A percentile compares a stretch with the other conserved stretches of the same genome.
phyloP scores from a whole-genome alignment of 495 filamentous ascomycete species.

The Bacidia rubella region DNA sequence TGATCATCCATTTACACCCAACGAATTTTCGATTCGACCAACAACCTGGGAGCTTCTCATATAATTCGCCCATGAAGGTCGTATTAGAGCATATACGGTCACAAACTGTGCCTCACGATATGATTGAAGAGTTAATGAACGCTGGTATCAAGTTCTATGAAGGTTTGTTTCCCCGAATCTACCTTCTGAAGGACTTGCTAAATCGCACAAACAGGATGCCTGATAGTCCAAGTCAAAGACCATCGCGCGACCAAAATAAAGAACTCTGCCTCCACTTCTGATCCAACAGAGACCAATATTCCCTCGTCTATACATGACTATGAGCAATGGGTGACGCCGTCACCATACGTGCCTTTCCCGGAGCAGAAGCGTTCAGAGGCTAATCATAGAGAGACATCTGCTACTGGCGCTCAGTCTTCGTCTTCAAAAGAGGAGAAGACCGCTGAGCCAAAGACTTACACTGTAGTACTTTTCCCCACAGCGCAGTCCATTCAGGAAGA shows the following conservation, averaged over 20 bases:
- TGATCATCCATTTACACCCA: slow-evolving; percentile 73
- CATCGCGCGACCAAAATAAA: slow-evolving; percentile 56
- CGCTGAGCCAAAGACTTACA: slow-evolving; percentile 52
- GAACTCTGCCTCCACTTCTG: slow-evolving; percentile 33
- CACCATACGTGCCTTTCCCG: slow-evolving; percentile 69
- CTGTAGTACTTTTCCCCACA: slow-evolving; percentile 78
- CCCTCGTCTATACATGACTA: slow-evolving; percentile 86
- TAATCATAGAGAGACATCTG: slow-evolving; percentile 24
- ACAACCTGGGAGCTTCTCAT: slow-evolving; percentile 81
- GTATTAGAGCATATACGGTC: slow-evolving; percentile 63
- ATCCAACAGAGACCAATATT: slow-evolving; percentile 42
- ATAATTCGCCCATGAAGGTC: slow-evolving; percentile 79
- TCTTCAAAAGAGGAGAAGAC: slow-evolving; percentile 29
- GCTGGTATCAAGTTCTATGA: slow-evolving; percentile 78
- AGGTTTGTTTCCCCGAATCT: slow-evolving; percentile 30
- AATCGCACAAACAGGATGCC: slow-evolving; percentile 42
- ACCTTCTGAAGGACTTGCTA: neutral
- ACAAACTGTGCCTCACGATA: slow-evolving; percentile 57
- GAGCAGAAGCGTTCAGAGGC: slow-evolving; percentile 25
- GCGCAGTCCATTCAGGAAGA: slow-evolving; percentile 58
- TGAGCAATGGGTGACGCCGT: slow-evolving; percentile 76
- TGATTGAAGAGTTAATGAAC: slow-evolving; percentile 54
- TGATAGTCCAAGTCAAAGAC: slow-evolving; percentile 86
- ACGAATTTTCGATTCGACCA: slow-evolving; percentile 86
- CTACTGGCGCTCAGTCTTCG: slow-evolving; percentile 24